Evolutionary conservation across 345 rosid species (phyloP), one percentile per base, ranked within the genome.

Genomic region (Rubroshorea leprosula): DNA sequence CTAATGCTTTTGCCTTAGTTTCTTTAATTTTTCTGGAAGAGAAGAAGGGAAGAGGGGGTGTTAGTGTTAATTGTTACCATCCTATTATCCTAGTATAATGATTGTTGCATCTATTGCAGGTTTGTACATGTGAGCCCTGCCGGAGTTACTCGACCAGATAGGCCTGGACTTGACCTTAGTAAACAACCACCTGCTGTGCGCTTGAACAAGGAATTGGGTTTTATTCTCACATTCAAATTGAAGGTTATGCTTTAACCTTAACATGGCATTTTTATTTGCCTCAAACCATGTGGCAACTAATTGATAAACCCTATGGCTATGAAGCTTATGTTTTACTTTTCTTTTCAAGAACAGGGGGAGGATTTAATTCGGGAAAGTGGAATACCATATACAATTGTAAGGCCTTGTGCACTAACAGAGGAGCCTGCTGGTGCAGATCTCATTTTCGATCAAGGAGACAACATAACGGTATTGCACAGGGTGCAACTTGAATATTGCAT

Each of bases 391-490:
- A 67, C 95, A 20, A 92, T 92, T 64, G 83, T 92, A 50, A 75
- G 98, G 75, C 95, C 98, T 35, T 86, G 96, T 54, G 96, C 95
- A 31, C 68, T 92, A 63, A 89, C 98, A 15, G 95, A 89, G 76
- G 98, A 89, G 73, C 98, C 98, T 64, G 95, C 97, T 9, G 98
- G 95, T 60, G 97, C 94, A 18, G 90, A 86, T 68, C 93, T 92
- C 66, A 80, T 92, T 38, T 89, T 92, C 26, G 93, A 89, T 55
- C 96, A 89, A 79, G 97, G 96, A 72, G 98, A 89, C 80, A 81
- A 86, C 68, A 83, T 89, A 49, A 86, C 77, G 68, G 98, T 92
- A 79, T 29, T 43, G n/a, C 25, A 43, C 19, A 9, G 19, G 23
- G 11, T n/a, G 23, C 55, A 48, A 31, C 44, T 10, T 20, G 60